Percentiles rank a stretch among this genome's conserved stretches.
These are phyloP conservation scores for Rhytidiadelphus loreus DNA, from an alignment of 225 moss, liverwort and hornwort species.

Conservation along the genomic window DNA sequence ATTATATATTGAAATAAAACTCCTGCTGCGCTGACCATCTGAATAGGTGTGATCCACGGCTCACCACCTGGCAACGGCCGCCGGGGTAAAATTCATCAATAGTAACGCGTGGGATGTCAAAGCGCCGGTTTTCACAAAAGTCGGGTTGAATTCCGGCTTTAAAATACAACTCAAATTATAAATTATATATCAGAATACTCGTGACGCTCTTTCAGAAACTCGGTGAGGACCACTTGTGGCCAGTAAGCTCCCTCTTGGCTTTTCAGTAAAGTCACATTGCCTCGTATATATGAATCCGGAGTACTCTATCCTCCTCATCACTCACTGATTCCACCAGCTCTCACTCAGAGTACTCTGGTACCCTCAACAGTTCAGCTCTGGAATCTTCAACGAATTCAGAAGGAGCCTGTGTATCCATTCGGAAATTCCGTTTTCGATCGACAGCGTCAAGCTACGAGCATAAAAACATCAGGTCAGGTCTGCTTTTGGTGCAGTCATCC, in stretches of 20 bases:
- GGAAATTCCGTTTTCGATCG: no score
- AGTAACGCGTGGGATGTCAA: background rate
- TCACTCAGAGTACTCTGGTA: background rate
- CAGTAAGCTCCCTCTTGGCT: background rate
- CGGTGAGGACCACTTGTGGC: background rate
- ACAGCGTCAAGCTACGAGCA: background rate
- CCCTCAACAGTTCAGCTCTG: background rate
- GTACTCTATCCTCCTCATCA: background rate
- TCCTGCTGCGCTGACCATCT: no score
- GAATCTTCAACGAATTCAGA: background rate
- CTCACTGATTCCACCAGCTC: background rate
- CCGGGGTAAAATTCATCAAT: background rate
- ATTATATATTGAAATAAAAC: no score
- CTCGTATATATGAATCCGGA: no score
- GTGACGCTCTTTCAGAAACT: background rate
- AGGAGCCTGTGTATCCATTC: background rate
- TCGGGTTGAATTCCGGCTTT: no score
- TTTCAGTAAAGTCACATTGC: background rate
- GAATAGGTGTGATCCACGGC: background rate
- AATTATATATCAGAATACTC: background rate
- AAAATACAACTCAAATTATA: background rate
- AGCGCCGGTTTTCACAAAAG: background rate
- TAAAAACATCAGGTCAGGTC: background rate
- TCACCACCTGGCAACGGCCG: background rate
- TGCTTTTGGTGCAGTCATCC: no score